phyloP scores from a whole-genome alignment of 2,329 filamentous ascomycete genomes.

The Fonsecaea erecta region DNA sequence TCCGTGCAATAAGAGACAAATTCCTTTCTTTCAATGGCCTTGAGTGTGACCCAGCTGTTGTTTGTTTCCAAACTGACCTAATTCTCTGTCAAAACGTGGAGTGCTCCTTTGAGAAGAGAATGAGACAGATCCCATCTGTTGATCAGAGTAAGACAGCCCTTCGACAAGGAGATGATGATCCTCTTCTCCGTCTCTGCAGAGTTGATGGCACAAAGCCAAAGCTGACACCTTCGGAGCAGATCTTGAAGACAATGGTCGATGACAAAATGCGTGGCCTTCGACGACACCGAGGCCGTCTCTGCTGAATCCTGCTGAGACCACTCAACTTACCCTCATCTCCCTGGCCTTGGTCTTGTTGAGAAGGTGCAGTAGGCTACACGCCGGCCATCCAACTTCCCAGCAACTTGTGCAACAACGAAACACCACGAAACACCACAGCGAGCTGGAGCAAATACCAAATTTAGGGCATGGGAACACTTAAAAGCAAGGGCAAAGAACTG shows the following conservation, averaged over 20 bases:
- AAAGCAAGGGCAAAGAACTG: background rate
- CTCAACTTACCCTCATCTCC: background rate
- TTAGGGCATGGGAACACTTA: background rate
- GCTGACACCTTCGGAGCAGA: background rate
- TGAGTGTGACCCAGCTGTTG: background rate
- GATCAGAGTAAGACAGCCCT: background rate
- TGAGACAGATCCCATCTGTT: background rate
- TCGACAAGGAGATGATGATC: background rate
- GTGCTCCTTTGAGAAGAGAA: background rate
- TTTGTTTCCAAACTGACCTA: background rate
- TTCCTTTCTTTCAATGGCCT: background rate
- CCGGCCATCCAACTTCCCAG: background rate
- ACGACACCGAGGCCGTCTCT: background rate
- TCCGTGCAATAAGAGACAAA: background rate
- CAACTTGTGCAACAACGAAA: background rate
- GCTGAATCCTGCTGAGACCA: background rate
- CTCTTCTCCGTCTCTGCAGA: background rate
- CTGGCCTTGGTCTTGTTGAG: background rate
- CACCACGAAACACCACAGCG: background rate
- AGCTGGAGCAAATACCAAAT: background rate
- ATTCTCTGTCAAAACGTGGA: background rate
- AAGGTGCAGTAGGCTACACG: background rate
- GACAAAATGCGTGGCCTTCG: background rate
- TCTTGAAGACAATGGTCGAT: background rate
- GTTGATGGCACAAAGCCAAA: background rate